Base-by-base conservation (phyloP, 2,329 filamentous ascomycete species). In the Pseudocercospora eumusae region DNA sequence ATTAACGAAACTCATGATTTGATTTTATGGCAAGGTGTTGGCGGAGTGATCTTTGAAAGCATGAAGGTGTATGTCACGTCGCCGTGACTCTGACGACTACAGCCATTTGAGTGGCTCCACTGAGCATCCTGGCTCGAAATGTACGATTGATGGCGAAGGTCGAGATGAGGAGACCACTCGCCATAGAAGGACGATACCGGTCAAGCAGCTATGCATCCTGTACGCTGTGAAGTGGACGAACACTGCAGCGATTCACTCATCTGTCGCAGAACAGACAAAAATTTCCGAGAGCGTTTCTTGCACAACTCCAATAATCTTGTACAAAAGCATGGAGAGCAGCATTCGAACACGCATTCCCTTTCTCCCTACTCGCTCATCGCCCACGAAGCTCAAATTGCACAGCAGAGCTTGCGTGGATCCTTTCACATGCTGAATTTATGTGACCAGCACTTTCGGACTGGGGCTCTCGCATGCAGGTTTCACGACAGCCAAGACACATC, bases 1-100 rank as follows among this genome's bases (percentile, higher is more conserved):
- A n/a, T 54, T 23, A 13, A 54, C 31, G 52, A 54, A 23, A 54
- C 15, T 40, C 8, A 54, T 21, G 50, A 54, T 23, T 15, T 44
- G 55, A 61, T 36, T 56, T 56, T 60, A n/a, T 36, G 47, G 58
- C 33, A 45, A 25, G 58, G 58, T 52, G 58, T 49, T 54, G 58
- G 50, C 20, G 36, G 50, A n/a, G 40, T 28, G 31, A 27, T 18
- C 15, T 21, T 33, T 18, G 52, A 40, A 54, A 9, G 21, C 10
- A 25, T n/a, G 52, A 54, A 40, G 13, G 27, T 27, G n/a, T 28
- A 36, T 23, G 52, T 54, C 28, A 36, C 52, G 27, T 40, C 28
- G 52, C 27, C 27, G 52, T 40, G 52, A n/a, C 31, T 40, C n/a
- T 40, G 28, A 33, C 40, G 31, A 54, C 15, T 31, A 13, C 4